These are phyloP conservation scores for Colletotrichum incanum DNA, from an alignment of 2,329 filamentous ascomycete species.

Conservation along the genomic window DNA sequence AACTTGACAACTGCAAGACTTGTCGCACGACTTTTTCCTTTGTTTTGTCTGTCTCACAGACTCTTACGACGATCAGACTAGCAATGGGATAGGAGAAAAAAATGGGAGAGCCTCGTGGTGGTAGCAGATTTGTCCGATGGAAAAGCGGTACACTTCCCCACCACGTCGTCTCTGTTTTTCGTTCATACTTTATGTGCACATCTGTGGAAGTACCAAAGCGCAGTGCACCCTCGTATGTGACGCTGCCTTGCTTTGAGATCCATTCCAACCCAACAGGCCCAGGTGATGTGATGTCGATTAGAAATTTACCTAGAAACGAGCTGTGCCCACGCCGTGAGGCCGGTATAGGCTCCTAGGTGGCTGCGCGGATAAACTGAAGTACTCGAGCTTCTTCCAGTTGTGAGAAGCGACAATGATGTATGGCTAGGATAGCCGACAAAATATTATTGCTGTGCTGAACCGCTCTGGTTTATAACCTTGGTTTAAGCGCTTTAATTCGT, in stretches of 20 bases:
- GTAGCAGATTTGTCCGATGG: constrained; percentile 55
- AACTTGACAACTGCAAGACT: constrained; percentile 50
- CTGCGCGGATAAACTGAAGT: neutral
- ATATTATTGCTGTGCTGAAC: too few species aligned
- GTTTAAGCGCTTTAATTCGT: neutral
- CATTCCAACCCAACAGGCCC: too few species aligned
- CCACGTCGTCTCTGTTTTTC: constrained; percentile 36
- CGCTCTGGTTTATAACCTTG: neutral
- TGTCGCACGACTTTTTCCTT: constrained; percentile 57
- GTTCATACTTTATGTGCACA: constrained; percentile 9
- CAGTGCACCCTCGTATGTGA: constrained; percentile 8
- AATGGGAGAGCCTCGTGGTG: constrained; percentile 54
- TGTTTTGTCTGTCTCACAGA: constrained; percentile 53
- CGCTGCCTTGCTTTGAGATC: neutral
- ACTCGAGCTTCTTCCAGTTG: neutral
- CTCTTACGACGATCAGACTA: constrained; percentile 48
- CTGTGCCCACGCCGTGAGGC: neutral
- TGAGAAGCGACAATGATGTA: neutral
- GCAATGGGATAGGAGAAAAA: constrained; percentile 50
- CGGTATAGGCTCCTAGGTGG: neutral
- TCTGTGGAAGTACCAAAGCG: neutral
- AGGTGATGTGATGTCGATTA: too few species aligned
- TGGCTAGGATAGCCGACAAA: neutral
- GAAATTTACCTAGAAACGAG: neutral
- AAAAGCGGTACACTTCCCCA: constrained; percentile 50